These are phyloP conservation scores for Colletotrichum phormii DNA, from an alignment of 2,329 filamentous ascomycete genomes.

Conservation along the genomic window DNA sequence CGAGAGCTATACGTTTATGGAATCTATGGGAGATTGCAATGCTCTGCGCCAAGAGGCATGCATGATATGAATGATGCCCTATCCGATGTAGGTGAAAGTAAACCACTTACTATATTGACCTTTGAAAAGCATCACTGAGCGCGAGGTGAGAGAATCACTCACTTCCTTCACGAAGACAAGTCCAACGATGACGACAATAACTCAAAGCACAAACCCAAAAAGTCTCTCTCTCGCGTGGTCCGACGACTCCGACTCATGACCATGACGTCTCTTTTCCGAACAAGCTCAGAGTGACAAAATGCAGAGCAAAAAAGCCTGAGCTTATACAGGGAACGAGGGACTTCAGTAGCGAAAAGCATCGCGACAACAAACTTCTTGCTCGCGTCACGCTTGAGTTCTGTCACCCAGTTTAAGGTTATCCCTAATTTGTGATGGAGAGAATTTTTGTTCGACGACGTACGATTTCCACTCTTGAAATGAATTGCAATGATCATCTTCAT, in stretches of 20 bases:
- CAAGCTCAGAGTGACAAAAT: constrained; percentile 14
- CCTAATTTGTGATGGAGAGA: background rate
- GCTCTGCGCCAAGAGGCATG: background rate
- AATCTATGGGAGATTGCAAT: background rate
- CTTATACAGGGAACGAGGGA: constrained; percentile 8
- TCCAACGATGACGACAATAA: background rate
- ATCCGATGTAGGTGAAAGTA: background rate
- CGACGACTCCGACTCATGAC: background rate
- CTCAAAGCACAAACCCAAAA: background rate
- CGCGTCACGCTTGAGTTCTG: constrained; percentile 27
- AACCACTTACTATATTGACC: too few species aligned
- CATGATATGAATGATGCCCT: background rate
- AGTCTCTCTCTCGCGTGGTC: background rate
- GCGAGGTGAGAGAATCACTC: background rate
- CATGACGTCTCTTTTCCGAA: constrained; percentile 6
- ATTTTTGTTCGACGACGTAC: background rate
- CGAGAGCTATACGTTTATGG: background rate
- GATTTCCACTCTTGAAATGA: background rate
- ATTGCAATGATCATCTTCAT: background rate
- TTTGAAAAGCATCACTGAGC: background rate
- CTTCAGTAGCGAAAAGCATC: background rate
- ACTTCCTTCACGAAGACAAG: background rate
- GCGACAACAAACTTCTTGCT: background rate
- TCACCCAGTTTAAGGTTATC: constrained; percentile 28
- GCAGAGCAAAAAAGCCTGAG: background rate